Base-by-base conservation (phyloP, 768 basidiomycete genomes). In the Leccinum fibrillosum region DNA sequence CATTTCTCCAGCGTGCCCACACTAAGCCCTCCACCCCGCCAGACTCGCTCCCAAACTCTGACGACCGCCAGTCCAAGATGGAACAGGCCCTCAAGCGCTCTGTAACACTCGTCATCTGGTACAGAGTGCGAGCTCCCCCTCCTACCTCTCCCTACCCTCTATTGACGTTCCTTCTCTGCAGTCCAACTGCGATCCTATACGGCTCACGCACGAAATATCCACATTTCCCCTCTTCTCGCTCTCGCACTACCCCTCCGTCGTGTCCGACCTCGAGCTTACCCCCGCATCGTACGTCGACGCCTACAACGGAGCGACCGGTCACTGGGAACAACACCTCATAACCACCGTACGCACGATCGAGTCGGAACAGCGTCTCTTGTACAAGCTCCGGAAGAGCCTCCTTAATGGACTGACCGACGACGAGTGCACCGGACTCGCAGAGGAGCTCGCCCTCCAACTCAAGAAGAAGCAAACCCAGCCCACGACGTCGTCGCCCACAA, bases 301-400 rank as follows among this genome's bases (percentile, higher is more conserved):
- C 3, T 89, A 79, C 67, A 80, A 84, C 56, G 75, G 78, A 8
- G 58, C 66, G 2, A 78, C 83, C 0, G 75, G 79, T 0, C 80
- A 85, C 54, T 89, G 88, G 88, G 86, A 87, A 53, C 86, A 88
- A 59, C 86, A 88, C 63, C 75, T 79, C 39, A 78, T 85, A 57
- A 76, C 75, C 42, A 79, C 82, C 15, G 86, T 88, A 4, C 80
- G 86, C 35, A 65, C 82, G 37, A 82, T 89, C 44, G 78, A 79
- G 49, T 77, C 76, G 1, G 84, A 85, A 60, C 86, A 88, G 60
- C 76, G 86, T 30, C 68, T 89, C 32, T 69, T 89, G 8, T 89
- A 86, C 71, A 80, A 83, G 59, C 72, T 82, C 10, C 77, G 88
- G 11, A 81, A 81, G 67, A 81, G 79, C 61, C 76, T 89, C 5